Conservation (phyloP, 805 yeast genomes). For the Lipomyces starkeyi region DNA sequence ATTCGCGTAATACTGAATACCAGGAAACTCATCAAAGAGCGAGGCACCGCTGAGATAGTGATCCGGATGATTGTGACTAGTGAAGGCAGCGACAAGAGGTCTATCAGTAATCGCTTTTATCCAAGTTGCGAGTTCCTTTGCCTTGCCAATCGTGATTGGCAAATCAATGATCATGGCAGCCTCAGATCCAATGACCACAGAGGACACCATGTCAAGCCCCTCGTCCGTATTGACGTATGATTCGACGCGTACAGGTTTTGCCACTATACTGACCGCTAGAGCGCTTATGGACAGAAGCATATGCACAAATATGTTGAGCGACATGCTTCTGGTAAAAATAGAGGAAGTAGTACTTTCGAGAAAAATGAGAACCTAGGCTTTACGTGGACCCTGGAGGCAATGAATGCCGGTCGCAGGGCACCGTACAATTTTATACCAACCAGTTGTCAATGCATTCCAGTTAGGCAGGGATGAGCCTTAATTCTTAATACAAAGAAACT, state of each 20-base stretch:
- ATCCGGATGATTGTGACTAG: not conserved
- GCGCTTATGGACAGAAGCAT: too few species aligned
- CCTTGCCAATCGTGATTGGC: not conserved
- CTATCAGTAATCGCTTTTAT: not conserved
- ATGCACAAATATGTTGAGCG: too few species aligned
- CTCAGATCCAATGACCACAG: not conserved
- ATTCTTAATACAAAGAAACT: too few species aligned
- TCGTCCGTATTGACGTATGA: not conserved
- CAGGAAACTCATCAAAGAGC: not conserved
- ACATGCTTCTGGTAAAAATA: too few species aligned
- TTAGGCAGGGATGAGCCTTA: too few species aligned
- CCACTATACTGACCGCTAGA: too few species aligned
- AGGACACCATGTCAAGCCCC: not conserved
- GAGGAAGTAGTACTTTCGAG: too few species aligned
- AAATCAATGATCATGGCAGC: not conserved
- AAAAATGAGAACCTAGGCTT: too few species aligned
- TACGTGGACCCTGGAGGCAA: too few species aligned
- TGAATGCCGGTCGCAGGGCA: too few species aligned
- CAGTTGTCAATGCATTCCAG: too few species aligned
- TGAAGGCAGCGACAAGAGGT: not conserved
- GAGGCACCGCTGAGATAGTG: not conserved
- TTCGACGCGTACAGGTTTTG: not conserved
- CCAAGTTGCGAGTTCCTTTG: not conserved
- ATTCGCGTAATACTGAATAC: not conserved
- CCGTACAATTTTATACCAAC: too few species aligned